phyloP scores from a whole-genome alignment of 495 filamentous ascomycete species.

The Venustampulla echinocandica region DNA sequence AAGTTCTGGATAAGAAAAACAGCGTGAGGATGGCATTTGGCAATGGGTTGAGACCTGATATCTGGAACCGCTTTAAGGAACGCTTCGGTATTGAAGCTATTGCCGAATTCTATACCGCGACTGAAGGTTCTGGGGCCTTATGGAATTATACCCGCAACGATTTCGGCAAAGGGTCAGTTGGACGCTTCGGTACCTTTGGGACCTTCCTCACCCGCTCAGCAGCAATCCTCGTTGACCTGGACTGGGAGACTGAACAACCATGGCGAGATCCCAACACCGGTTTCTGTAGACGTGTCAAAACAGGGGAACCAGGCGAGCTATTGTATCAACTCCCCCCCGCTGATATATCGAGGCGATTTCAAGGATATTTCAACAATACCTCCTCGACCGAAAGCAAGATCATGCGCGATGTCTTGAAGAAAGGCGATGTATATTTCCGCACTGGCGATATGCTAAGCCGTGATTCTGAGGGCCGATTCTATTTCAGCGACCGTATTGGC shows the following conservation, averaged over 20 bases:
- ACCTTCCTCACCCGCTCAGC: conserved; percentile 40
- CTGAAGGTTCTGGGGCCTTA: conserved; percentile 63
- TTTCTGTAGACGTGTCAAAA: conserved; percentile 52
- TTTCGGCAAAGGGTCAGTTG: conserved; percentile 72
- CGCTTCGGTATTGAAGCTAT: conserved; percentile 78
- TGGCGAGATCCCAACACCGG: conserved; percentile 63
- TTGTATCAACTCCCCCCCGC: conserved; percentile 61
- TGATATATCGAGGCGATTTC: conserved; percentile 59
- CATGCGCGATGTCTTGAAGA: conserved; percentile 63
- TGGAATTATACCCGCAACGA: conserved; percentile 74
- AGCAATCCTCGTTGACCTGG: conserved; percentile 59
- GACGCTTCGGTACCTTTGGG: conserved; percentile 59
- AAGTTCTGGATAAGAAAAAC: conserved; percentile 70
- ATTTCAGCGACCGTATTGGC: conserved; percentile 83
- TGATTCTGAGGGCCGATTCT: conserved; percentile 66
- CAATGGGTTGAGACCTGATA: conserved; percentile 86
- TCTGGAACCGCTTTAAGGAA: conserved; percentile 81
- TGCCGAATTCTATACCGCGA: conserved; percentile 84
- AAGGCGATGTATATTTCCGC: conserved; percentile 82
- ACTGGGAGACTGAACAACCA: conserved; percentile 62
- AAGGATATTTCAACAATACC: conserved; percentile 78
- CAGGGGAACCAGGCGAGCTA: conserved; percentile 70
- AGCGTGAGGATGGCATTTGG: conserved; percentile 75
- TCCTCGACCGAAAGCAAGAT: conserved; percentile 72
- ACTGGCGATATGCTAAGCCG: conserved; percentile 73